Evolutionary conservation across 768 basidiomycete species (phyloP).

Genomic region (Coprinopsis strossmayeri): DNA sequence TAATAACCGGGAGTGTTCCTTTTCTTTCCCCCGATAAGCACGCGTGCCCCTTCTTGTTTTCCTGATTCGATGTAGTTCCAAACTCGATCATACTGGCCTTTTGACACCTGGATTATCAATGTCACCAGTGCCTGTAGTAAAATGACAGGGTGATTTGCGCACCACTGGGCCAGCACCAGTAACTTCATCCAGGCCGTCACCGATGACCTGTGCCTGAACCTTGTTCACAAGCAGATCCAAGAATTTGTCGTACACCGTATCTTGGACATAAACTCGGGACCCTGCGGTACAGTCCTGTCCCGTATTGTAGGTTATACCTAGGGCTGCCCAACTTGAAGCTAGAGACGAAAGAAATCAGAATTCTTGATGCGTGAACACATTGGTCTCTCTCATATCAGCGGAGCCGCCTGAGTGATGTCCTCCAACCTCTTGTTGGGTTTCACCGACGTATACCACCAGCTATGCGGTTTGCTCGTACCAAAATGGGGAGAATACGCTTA

Average conservation of each 20-base stretch:
- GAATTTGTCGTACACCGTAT: constrained; percentile 83
- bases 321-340: constrained; percentile 82
- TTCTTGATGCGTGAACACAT: no score
- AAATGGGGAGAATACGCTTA: background rate
- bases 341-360: constrained; percentile 8
- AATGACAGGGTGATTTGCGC: constrained; percentile 10
- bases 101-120: constrained; percentile 57
- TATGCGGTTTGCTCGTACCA: background rate
- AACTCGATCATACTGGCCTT: constrained; percentile 78
- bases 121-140: background rate
- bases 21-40: constrained; percentile 75
- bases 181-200: constrained; percentile 73
- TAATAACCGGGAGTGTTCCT: constrained; percentile 75
- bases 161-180: constrained; percentile 83
- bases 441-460: no score
- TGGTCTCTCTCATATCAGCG: no score
- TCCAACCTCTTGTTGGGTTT: no score
- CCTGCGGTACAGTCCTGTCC: constrained; percentile 96
- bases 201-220: constrained; percentile 65
- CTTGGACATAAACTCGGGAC: constrained; percentile 85
- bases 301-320: constrained; percentile 83
- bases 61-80: constrained; percentile 87
- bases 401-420: no score
- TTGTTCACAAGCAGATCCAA: constrained; percentile 56
- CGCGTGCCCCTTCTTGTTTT: constrained; percentile 75